Percentiles rank a stretch among this genome's conserved stretches.
phyloP scores from a whole-genome alignment of 345 rosid genomes.

The Arabidopsis suecica region DNA sequence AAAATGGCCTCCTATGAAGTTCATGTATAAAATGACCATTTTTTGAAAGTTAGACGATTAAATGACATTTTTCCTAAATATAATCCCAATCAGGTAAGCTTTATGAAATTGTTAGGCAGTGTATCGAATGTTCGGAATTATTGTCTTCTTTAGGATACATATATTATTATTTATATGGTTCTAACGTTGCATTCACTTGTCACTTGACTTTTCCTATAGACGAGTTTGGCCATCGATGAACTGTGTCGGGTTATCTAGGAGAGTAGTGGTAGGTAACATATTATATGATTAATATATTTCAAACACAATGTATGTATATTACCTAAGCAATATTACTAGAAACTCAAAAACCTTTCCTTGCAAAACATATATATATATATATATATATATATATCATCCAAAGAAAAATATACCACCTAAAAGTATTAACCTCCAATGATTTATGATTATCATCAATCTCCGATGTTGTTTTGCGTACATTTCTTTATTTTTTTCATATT shows the following conservation, averaged over 20 bases:
- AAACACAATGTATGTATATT: not conserved
- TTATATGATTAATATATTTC: not conserved
- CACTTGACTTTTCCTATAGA: not conserved
- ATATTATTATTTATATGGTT: not conserved
- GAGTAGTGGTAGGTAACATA: not conserved
- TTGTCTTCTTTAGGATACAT: not conserved
- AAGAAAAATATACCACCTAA: too few species aligned
- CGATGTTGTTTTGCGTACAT: not conserved
- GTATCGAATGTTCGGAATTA: constrained; percentile 16
- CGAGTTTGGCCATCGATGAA: constrained; percentile 25
- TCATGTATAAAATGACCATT: too few species aligned
- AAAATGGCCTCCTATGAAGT: too few species aligned
- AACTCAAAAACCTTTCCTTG: not conserved
- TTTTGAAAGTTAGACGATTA: too few species aligned
- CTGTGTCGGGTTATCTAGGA: not conserved
- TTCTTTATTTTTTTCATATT: not conserved
- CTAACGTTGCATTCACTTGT: constrained; percentile 13
- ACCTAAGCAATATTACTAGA: not conserved
- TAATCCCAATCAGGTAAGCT: too few species aligned
- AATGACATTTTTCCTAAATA: too few species aligned
- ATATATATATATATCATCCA: not conserved
- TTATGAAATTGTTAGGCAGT: not conserved
- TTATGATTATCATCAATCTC: constrained; percentile 1
- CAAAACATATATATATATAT: not conserved
- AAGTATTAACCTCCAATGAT: not conserved